Evolutionary conservation across 441 rosid species (phyloP).

Genomic region (Syzygium malaccense): DNA sequence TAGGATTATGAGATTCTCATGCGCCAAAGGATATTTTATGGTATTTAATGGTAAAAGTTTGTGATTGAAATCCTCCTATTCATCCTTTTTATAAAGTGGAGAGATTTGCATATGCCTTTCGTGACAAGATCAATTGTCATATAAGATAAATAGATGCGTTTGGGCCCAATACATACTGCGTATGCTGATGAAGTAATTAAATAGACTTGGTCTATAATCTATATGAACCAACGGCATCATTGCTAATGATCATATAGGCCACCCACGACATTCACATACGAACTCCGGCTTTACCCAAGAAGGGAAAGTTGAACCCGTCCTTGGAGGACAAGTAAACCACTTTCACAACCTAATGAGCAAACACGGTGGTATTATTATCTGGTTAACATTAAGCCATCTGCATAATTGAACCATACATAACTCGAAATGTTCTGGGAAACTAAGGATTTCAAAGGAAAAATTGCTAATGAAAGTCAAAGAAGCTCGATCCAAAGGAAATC

Average conservation of each 20-base stretch:
- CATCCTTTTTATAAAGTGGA: too few species aligned
- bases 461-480: neutral
- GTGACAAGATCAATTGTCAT: neutral
- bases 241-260: neutral
- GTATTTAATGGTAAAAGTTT: neutral
- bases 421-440: fast-evolving
- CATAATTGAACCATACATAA: neutral
- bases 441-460: neutral
- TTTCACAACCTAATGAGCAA: neutral
- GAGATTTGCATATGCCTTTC: neutral
- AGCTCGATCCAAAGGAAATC: neutral
- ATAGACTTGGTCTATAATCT: too few species aligned
- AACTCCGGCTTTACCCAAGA: too few species aligned
- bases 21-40: neutral
- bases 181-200: too few species aligned
- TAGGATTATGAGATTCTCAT: neutral
- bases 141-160: too few species aligned
- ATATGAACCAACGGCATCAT: neutral
- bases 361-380: neutral
- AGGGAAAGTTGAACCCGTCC: neutral
- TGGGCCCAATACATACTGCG: too few species aligned
- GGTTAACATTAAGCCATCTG: neutral
- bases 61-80: neutral
- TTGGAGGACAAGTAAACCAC: neutral
- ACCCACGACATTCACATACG: neutral